A percentile compares a stretch with the other conserved stretches of the same genome.
These are phyloP conservation scores for Aurinia saxatilis DNA, from an alignment of 345 rosid genomes.

Conservation along the genomic window DNA sequence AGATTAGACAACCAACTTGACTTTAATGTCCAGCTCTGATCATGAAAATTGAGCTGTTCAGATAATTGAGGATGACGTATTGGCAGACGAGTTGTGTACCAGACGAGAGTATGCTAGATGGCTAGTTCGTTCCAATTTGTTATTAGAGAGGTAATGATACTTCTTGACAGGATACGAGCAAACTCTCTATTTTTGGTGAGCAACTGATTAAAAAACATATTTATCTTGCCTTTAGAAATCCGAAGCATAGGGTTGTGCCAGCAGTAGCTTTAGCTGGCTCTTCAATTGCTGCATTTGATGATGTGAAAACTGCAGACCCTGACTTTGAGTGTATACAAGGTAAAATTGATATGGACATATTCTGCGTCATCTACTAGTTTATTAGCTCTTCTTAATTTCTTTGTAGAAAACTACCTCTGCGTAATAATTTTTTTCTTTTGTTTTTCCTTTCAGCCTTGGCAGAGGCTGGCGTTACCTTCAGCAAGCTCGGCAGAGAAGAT, in stretches of 20 bases:
- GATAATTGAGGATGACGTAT: slow-evolving; percentile 61
- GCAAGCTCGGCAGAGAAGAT: slow-evolving; percentile 41
- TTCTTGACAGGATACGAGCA: neutral
- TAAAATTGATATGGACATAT: neutral
- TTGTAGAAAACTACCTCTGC: neutral
- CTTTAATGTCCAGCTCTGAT: slow-evolving; percentile 36
- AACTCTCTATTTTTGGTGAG: neutral
- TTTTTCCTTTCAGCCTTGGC: slow-evolving; percentile 52
- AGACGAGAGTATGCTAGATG: slow-evolving; percentile 87
- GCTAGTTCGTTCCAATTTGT: slow-evolving; percentile 52
- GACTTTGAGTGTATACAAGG: slow-evolving; percentile 70
- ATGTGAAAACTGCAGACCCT: slow-evolving; percentile 49
- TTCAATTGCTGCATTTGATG: slow-evolving; percentile 59
- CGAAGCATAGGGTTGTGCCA: slow-evolving; percentile 61
- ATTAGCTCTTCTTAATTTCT: neutral
- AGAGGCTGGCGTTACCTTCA: slow-evolving; percentile 68
- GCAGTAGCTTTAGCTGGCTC: slow-evolving; percentile 56
- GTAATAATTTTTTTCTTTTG: neutral
- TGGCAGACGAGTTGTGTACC: slow-evolving; percentile 65
- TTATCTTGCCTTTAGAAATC: slow-evolving; percentile 40
- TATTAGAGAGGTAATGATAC: slow-evolving; percentile 59
- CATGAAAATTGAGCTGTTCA: slow-evolving; percentile 47
- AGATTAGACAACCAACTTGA: neutral
- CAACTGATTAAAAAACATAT: neutral
- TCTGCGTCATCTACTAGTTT: neutral